Base-by-base conservation (phyloP, 106 monocot genomes). In the Allium cepa region DNA sequence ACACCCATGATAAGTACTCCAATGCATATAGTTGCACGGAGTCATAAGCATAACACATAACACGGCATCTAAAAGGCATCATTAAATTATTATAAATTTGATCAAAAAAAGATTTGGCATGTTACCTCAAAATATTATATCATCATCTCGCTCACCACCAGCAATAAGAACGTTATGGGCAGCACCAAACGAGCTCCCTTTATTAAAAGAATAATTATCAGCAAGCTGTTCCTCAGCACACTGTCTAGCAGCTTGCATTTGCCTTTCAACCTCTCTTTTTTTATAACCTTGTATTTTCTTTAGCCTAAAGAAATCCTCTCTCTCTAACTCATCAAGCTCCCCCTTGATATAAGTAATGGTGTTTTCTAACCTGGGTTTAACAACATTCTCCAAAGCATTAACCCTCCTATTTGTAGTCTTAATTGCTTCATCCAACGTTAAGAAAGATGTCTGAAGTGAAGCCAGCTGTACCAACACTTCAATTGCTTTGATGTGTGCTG, bases 271-370 rank as follows among this genome's bases (percentile, higher is more conserved):
- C 81, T 77, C 91, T 51, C 86, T 75, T 78, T 88, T 91, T 79
- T 96, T 96, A 64, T 82, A 96, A 9, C 91, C 95, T 63, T 96
- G 73, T 17, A 96, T 96, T 78, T 96, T 96, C 84, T 96, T 96
- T 28, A 96, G 60, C 66, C 95, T 71, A 77, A 96, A 96, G 82
- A 96, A 96, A 60, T 96, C 95, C 79, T 96, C 95, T 8, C 95
- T 72, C 83, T 96, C 95, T 4, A 96, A 78, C 71, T 96, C 95
- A 46, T 96, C 95, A 3, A 96, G 80, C 69, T 96, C 95, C 11
- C 83, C 95, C 69, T 86, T 96, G 62, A 96, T 96, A 72, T 96
- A 96, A 50, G 3, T 86, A 26, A 96, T 96, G 14, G 95, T 96
- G 79, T 96, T 96, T 83, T 96, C 95, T 8, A 96, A n/a, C 53